phyloP scores from a whole-genome alignment of 208 protist genomes.

The Naegleria lovaniensis region DNA sequence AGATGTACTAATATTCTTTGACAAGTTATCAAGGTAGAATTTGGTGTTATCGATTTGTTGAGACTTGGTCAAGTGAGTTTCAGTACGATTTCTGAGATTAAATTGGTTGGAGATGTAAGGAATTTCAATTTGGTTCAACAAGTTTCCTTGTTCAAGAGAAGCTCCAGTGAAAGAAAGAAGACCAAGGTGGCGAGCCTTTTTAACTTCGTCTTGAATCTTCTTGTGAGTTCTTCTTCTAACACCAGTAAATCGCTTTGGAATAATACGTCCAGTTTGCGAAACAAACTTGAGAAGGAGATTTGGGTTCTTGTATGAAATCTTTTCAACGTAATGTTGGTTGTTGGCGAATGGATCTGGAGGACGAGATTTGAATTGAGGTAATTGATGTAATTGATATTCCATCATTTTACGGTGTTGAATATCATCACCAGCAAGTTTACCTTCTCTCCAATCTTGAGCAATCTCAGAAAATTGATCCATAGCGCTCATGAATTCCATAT shows the following conservation, averaged over 20 bases:
- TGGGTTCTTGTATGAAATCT: constrained; percentile 21
- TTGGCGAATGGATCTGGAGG: constrained; percentile 4
- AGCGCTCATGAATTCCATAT: background rate
- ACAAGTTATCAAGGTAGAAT: background rate
- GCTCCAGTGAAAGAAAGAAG: background rate
- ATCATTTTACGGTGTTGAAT: background rate
- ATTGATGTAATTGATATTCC: background rate
- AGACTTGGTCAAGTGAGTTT: background rate
- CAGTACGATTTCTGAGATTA: background rate
- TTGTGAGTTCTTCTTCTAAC: constrained; percentile 5
- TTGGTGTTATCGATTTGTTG: background rate
- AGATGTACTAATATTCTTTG: background rate
- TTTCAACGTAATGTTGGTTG: background rate
- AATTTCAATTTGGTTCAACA: background rate
- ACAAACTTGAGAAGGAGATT: background rate
- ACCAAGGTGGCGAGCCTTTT: background rate
- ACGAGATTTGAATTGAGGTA: background rate
- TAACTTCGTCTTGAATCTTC: background rate
- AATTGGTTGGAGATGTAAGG: background rate
- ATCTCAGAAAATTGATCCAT: background rate
- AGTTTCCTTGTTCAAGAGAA: background rate
- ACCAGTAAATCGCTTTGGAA: background rate
- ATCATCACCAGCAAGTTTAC: background rate
- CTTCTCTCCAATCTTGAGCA: background rate
- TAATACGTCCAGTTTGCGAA: background rate